A percentile compares a stretch with the other conserved stretches of the same genome.
These are phyloP conservation scores for Mortierella sp. DNA, from an alignment of 371 early-diverging fungal genomes.

Conservation along the genomic window DNA sequence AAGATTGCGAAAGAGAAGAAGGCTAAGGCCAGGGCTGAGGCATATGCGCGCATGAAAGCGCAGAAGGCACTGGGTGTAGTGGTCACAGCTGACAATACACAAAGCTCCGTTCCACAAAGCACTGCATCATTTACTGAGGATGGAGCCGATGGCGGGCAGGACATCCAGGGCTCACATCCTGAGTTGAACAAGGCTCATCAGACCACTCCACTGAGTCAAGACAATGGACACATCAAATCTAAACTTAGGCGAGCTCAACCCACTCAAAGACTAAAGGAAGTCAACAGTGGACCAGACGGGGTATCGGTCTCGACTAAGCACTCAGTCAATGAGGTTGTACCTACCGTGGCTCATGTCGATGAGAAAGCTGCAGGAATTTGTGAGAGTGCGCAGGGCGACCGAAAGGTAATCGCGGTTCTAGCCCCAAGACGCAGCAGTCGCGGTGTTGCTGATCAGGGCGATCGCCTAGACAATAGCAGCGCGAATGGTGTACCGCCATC, in stretches of 20 bases:
- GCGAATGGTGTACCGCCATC: neutral
- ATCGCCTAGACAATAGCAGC: neutral
- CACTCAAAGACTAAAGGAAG: neutral
- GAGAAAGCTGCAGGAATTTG: neutral
- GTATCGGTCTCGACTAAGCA: neutral
- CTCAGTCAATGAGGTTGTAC: neutral
- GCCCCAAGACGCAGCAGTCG: neutral
- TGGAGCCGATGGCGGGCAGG: neutral
- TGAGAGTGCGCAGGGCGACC: neutral
- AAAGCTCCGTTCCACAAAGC: neutral
- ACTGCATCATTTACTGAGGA: neutral
- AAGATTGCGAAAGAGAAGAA: conserved; percentile 19
- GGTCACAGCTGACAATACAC: neutral
- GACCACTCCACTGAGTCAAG: neutral
- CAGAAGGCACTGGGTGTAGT: conserved; percentile 1
- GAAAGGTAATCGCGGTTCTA: neutral
- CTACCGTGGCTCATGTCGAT: neutral
- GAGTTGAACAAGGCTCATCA: neutral
- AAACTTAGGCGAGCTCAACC: neutral
- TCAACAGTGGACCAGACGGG: neutral
- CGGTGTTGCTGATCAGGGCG: neutral
- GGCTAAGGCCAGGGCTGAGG: conserved; percentile 20
- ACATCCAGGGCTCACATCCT: neutral
- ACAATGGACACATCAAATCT: neutral
- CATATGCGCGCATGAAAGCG: conserved; percentile 16